phyloP scores from a whole-genome alignment of 2,329 filamentous ascomycete species.

The Neophaeococcomyces aloes region DNA sequence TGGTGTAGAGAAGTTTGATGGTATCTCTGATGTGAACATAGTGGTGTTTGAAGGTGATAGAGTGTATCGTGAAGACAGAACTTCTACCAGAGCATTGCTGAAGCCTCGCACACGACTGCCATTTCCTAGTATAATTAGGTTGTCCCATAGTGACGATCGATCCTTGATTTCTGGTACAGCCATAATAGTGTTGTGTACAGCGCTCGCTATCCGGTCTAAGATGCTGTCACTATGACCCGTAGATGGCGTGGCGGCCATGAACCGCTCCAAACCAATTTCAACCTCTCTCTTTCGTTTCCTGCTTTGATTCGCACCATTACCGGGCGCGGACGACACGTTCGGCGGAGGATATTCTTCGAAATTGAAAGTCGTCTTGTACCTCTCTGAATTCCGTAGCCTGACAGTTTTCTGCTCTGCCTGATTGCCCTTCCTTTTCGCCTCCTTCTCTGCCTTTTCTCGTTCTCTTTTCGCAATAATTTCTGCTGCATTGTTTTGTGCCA shows the following conservation, averaged over 20 bases:
- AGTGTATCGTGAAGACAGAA: constrained; percentile 69
- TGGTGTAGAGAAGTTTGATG: constrained; percentile 85
- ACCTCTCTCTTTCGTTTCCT: constrained; percentile 43
- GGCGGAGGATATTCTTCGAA: constrained; percentile 50
- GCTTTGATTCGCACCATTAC: constrained; percentile 37
- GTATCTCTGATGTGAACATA: constrained; percentile 94
- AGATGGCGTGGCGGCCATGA: constrained; percentile 43
- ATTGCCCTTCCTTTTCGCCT: constrained; percentile 42
- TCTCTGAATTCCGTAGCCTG: constrained; percentile 49
- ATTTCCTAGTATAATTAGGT: constrained; percentile 82
- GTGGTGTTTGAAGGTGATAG: constrained; percentile 87
- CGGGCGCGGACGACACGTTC: constrained; percentile 36
- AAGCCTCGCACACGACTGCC: constrained; percentile 65
- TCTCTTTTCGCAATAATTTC: constrained; percentile 54
- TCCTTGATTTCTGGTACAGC: constrained; percentile 75
- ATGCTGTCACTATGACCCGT: constrained; percentile 46
- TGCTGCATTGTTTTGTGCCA: constrained; percentile 51
- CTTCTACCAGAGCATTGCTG: constrained; percentile 75
- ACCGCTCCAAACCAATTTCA: constrained; percentile 53
- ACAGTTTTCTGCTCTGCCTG: constrained; percentile 38
- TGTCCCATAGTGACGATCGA: constrained; percentile 82
- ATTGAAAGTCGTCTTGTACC: constrained; percentile 48
- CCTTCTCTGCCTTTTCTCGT: constrained; percentile 50
- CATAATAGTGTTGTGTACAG: constrained; percentile 74
- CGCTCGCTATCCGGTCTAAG: constrained; percentile 71